Base-by-base conservation (phyloP, 2,329 filamentous ascomycete species). In the Madurella mycetomatis region DNA sequence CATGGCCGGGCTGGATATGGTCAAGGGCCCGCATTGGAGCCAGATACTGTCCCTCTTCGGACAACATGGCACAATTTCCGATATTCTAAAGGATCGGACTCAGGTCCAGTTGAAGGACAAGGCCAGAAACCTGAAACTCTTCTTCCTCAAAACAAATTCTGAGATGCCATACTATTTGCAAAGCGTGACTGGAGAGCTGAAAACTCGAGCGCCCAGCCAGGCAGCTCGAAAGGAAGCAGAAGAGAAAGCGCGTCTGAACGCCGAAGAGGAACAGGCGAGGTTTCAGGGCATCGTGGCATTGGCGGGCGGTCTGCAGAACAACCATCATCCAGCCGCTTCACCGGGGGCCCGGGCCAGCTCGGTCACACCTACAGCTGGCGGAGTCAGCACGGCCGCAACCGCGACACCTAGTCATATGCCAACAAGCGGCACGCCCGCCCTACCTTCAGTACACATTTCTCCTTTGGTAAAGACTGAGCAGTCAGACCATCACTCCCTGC, bases 21-120 rank as follows among this genome's bases (percentile, higher is more conserved):
- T 96, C 45, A 91, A 92, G 67, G 91, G 91, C 0, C 91, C 91
- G 16, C 90, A 96, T 65, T 96, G 91, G 91, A 92, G 88, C 62
- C 90, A 95, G 67, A 96, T 96, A 45, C 76, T 96, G 12, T 86
- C 86, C 1, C 80, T 95, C 41, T 95, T 92, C 67, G 91, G 91
- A 0, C 80, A 83, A 0, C 87, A 86, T 41, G 91, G 91, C 5
- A 87, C 86, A 0, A 82, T 92, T 19, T 92, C 85, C 45, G 87
- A 92, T 62, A 87, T 92, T 19, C 77, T 95, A 17, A 92, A 92
- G 62, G 91, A 95, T 67, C 82, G 90, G 34, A 95, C 91, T 43
- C 90, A 96, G 66, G 91, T 96, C 0, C 91, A 95, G 67, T 77
- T 95, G 12, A 96, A 96, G 69, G 90, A 96, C 67, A 96, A 96